Conservation (phyloP, 768 basidiomycete species). For the Clitopilus passeckerianus region DNA sequence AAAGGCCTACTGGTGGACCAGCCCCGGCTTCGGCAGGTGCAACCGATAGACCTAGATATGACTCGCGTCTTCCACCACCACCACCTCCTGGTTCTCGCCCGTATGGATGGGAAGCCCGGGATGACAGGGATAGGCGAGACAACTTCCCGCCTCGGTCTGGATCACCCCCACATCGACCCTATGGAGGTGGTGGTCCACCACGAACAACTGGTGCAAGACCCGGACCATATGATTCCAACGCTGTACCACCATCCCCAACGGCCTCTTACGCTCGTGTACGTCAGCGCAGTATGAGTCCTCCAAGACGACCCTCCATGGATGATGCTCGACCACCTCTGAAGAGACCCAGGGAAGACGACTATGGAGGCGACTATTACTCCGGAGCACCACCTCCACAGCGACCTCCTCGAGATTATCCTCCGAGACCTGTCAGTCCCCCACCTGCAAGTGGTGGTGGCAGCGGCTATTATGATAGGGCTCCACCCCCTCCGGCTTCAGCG, state of each 20-base stretch:
- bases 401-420: conserved; percentile 22
- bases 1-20: conserved; percentile 19
- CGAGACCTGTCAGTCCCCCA: conserved; percentile 20
- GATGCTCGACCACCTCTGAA: conserved; percentile 42
- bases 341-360: conserved; percentile 38
- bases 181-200: conserved; percentile 11
- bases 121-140: conserved; percentile 31
- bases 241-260: conserved; percentile 6
- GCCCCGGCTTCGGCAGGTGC: conserved; percentile 12
- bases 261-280: conserved; percentile 33
- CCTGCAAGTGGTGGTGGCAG: conserved; percentile 16
- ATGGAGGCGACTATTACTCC: conserved; percentile 34
- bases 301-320: conserved; percentile 26
- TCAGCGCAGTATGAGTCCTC: conserved; percentile 40
- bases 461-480: conserved; percentile 26
- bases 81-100: conserved; percentile 12
- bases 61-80: conserved; percentile 22
- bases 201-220: conserved; percentile 10
- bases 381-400: conserved; percentile 7
- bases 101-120: conserved; percentile 35
- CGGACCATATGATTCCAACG: conserved; percentile 11
- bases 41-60: conserved; percentile 31
- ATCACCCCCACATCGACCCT: neutral
- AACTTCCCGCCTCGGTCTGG: conserved; percentile 11
- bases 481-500: conserved; percentile 17